These are phyloP conservation scores for Ceratocystis eucalypticola DNA, from an alignment of 2,329 filamentous ascomycete species.

Conservation along the genomic window DNA sequence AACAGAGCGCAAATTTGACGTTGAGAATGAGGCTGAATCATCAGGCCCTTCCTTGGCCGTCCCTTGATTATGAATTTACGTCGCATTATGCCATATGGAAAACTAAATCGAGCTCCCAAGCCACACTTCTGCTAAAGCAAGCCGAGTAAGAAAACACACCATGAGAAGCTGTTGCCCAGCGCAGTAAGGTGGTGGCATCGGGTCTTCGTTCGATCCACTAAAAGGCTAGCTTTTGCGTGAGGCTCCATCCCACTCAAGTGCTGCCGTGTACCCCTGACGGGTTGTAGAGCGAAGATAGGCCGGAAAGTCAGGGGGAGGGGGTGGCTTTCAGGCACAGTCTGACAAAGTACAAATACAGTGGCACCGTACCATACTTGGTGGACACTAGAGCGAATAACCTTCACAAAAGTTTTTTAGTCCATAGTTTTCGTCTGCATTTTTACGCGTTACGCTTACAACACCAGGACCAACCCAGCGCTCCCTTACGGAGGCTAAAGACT, in stretches of 20 bases:
- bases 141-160: too few species aligned
- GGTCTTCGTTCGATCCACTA: not conserved
- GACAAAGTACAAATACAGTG: not conserved
- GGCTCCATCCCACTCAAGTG: not conserved
- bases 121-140: too few species aligned
- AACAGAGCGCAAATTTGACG: not conserved
- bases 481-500: too few species aligned
- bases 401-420: too few species aligned
- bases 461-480: too few species aligned
- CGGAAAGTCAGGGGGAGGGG: not conserved
- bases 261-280: not conserved
- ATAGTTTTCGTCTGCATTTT: too few species aligned
- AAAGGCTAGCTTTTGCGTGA: not conserved
- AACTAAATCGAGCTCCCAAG: too few species aligned
- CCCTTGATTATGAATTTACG: not conserved
- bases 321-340: slow-evolving; percentile 1
- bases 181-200: not conserved
- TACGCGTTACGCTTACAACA: too few species aligned
- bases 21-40: not conserved
- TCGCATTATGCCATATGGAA: too few species aligned
- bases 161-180: too few species aligned
- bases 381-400: too few species aligned
- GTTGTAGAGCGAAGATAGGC: not conserved
- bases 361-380: too few species aligned
- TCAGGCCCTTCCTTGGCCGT: not conserved